phyloP scores from a whole-genome alignment of 2,329 filamentous ascomycete species.

The Bertia moriformis region DNA sequence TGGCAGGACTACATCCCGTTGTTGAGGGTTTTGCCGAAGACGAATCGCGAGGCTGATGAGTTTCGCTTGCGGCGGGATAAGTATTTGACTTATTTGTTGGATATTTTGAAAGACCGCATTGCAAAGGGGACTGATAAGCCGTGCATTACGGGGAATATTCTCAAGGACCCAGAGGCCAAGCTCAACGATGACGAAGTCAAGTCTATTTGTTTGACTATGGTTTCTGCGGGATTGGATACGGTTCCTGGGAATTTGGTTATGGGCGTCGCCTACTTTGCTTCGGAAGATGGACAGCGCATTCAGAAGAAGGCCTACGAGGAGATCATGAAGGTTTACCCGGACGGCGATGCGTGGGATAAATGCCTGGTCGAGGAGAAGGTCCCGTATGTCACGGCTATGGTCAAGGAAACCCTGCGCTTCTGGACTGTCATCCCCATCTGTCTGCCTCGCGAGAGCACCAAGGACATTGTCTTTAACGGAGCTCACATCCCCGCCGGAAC shows the following conservation, averaged over 20 bases:
- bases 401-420: constrained; percentile 66
- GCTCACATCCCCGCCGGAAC: constrained; percentile 59
- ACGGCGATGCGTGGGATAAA: constrained; percentile 62
- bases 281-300: constrained; percentile 50
- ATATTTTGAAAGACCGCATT: constrained; percentile 45
- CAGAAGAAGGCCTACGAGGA: constrained; percentile 56
- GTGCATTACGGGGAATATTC: constrained; percentile 55
- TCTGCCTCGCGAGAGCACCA: constrained; percentile 58
- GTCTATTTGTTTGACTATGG: constrained; percentile 70
- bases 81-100: constrained; percentile 44
- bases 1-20: constrained; percentile 76
- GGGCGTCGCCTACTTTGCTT: constrained; percentile 64
- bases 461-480: constrained; percentile 56
- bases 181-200: constrained; percentile 61
- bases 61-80: constrained; percentile 56
- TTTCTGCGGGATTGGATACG: constrained; percentile 68
- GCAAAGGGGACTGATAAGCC: constrained; percentile 49
- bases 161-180: constrained; percentile 56
- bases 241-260: constrained; percentile 69
- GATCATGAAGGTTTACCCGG: constrained; percentile 57
- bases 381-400: constrained; percentile 62
- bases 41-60: constrained; percentile 46
- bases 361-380: constrained; percentile 63
- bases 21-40: constrained; percentile 46
- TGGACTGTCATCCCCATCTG: constrained; percentile 71